A percentile compares a stretch with the other conserved stretches of the same genome.
Evolutionary conservation across 1,139 yeast species (phyloP).

Genomic region (Yamadazyma sp.): DNA sequence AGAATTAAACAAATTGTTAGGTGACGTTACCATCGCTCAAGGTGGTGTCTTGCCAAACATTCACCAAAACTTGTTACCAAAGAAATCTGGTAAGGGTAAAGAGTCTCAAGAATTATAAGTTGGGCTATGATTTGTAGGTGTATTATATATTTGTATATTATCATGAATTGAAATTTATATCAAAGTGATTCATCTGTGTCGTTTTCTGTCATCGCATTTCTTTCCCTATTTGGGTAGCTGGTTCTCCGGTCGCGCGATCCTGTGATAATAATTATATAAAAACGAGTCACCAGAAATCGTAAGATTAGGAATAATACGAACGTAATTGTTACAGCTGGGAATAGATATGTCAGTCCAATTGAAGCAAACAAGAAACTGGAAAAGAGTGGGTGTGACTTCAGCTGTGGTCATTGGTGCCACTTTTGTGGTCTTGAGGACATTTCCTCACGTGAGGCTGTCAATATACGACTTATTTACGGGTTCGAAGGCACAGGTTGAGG

Average conservation of each 20-base stretch:
- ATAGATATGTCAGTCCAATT: conserved; percentile 10
- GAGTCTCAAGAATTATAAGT: conserved; percentile 82
- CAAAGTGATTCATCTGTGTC: neutral
- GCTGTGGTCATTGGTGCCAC: conserved; percentile 42
- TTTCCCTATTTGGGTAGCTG: too few species aligned
- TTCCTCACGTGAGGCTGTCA: conserved; percentile 46
- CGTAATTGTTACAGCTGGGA: neutral
- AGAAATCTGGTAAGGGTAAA: conserved; percentile 77
- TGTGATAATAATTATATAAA: neutral
- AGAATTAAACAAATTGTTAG: conserved; percentile 81
- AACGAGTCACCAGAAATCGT: neutral
- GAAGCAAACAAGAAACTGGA: conserved; percentile 8
- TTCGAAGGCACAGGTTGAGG: conserved; percentile 15
- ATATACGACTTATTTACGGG: conserved; percentile 26
- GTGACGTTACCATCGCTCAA: conserved; percentile 74
- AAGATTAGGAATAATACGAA: neutral
- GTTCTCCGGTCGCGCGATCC: neutral
- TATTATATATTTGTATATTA: conserved; percentile 6
- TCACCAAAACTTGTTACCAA: conserved; percentile 93
- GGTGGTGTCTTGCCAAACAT: conserved; percentile 99
- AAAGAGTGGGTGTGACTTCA: conserved; percentile 6
- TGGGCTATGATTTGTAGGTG: conserved; percentile 5
- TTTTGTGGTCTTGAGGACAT: conserved; percentile 47
- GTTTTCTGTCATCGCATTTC: neutral
- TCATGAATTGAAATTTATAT: conserved; percentile 5